Percentiles rank a stretch among this genome's conserved stretches.
These are phyloP conservation scores for Murraya paniculata DNA, from an alignment of 345 rosid genomes.

Conservation along the genomic window DNA sequence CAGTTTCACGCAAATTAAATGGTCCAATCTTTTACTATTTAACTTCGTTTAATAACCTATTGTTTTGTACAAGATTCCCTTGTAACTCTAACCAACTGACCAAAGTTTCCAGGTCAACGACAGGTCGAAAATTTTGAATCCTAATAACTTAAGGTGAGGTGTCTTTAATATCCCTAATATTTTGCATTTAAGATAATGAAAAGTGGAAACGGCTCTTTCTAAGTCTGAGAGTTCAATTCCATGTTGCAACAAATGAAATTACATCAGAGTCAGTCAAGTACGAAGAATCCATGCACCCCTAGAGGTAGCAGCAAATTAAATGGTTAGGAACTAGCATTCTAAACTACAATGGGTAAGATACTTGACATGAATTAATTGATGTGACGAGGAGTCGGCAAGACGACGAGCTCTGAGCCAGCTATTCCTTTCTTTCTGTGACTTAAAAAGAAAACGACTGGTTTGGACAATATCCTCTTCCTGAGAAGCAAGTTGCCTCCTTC, in stretches of 20 bases:
- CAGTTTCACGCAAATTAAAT: neutral
- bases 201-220: neutral
- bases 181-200: neutral
- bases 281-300: neutral
- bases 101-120: too few relatives aligned
- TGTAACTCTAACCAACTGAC: neutral
- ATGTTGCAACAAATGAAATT: neutral
- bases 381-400: neutral
- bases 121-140: neutral
- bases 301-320: neutral
- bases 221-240: neutral
- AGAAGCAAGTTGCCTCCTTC: slow-evolving; percentile 3
- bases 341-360: neutral
- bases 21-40: neutral
- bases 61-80: neutral
- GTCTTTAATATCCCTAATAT: too few relatives aligned
- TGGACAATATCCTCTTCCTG: neutral
- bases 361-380: neutral
- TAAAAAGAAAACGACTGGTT: neutral
- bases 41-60: neutral
- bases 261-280: neutral
- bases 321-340: neutral
- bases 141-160: neutral
- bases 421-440: neutral
- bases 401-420: neutral